Evolutionary conservation across 148 eudicot genomes (phyloP), one percentile per base, ranked within the genome.

Genomic region (Rhododendron mucronatum): DNA sequence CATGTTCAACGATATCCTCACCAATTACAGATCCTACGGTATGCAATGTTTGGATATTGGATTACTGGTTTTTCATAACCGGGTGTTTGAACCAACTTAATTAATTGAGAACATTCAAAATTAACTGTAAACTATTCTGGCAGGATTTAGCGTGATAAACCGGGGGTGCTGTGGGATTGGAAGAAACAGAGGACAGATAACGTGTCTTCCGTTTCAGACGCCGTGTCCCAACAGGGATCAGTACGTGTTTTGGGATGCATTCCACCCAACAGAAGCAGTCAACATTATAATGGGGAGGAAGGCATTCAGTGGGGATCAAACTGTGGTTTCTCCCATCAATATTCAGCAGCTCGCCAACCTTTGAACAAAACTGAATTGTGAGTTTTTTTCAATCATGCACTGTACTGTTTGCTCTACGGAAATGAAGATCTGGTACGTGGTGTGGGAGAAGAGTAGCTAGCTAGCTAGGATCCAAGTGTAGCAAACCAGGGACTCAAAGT

Each of bases 171-270:
- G 99, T 78, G 99, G 99, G 13, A 90, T 96, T 1, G 99, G 99
- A 69, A 85, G 99, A 33, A 95, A 96, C 90, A 87, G 92, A 48
- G 99, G 99, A 35, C 96, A 96, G 86, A 92, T 96, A 9, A 95
- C 99, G 7, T 96, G 99, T 80, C 92, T 96, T 8, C 99, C 99
- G 21, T 90, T 95, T 61, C 92, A 96, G 84, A 91, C 87, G 16
- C 98, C 99, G 1, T 96, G 99, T 85, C 67, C 82, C 4, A 87
- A 96, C 88, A 86, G 99, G 48, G 88, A 94, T 0, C 88, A 89
- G 86, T 95, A 95, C 53, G 91, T 96, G 78, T 96, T 94, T 73
- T 96, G 99, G 99, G 99, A 96, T 65, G 99, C 99, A 1, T 96
- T 96, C 74, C 99, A 96, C 76, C 99, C 99, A 2, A 93, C 99